Conservation (phyloP, 1,284 basidiomycete species). For the Naganishia sp. region DNA sequence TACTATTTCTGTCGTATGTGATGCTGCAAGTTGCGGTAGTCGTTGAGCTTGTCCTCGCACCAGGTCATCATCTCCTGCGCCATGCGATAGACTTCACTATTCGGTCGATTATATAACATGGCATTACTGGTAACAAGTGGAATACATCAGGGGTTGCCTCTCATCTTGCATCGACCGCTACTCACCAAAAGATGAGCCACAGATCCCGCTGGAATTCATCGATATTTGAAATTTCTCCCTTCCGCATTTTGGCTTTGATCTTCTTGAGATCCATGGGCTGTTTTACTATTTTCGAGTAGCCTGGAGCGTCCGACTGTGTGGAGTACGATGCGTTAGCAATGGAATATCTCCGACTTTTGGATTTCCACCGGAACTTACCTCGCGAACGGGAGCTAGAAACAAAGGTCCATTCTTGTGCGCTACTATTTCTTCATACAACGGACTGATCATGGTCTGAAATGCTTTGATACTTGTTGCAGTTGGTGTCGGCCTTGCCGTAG, state of each 20-base stretch:
- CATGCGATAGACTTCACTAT: constrained; percentile 79
- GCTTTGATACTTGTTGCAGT: constrained; percentile 23
- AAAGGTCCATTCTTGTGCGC: constrained; percentile 32
- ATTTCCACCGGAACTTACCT: constrained; percentile 16
- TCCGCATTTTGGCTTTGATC: constrained; percentile 76
- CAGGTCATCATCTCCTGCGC: constrained; percentile 92
- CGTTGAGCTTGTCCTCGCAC: constrained; percentile 63
- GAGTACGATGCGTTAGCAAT: background rate
- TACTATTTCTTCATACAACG: constrained; percentile 27
- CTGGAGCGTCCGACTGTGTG: constrained; percentile 68
- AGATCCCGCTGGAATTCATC: constrained; percentile 86
- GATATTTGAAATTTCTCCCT: constrained; percentile 74
- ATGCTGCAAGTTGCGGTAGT: constrained; percentile 23
- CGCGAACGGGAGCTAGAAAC: constrained; percentile 29
- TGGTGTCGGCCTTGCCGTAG: constrained; percentile 9
- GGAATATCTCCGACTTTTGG: background rate
- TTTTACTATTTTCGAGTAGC: constrained; percentile 86
- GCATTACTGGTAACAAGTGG: constrained; percentile 63
- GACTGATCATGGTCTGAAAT: constrained; percentile 31
- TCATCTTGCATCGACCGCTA: constrained; percentile 23
- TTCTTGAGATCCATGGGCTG: constrained; percentile 91
- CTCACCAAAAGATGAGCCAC: constrained; percentile 78
- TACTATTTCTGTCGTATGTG: constrained; percentile 16
- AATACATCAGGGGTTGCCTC: background rate
- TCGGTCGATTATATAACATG: constrained; percentile 88